Evolutionary conservation across 2,329 filamentous ascomycete genomes (phyloP), one percentile per base, ranked within the genome.

Genomic region (Colletotrichum sp.): DNA sequence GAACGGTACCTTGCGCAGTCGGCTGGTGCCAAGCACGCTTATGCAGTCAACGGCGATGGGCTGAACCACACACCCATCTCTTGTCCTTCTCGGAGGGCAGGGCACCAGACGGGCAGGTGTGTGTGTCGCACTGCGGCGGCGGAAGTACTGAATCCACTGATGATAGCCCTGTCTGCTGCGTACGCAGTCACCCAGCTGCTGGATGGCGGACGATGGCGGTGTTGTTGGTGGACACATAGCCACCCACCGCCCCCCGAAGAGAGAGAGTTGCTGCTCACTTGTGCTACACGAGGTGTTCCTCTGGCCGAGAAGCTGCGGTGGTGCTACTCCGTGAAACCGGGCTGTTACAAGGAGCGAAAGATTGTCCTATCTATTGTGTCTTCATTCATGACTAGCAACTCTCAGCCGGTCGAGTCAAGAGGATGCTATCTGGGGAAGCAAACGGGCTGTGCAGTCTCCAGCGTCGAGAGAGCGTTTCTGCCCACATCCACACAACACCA

Each of bases 311-410:
- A 39, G 24, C 63, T 39, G 30, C 70, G 49, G 57, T 28, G 69
- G 64, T 64, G 32, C 69, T 39, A 64, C 64, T 73, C 57, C 52
- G 52, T 73, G 73, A 76, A 73, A 76, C 73, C 21, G 32, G 21
- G 34, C 57, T 69, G 65, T 44, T 57, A 73, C 74, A 65, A 15
- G 49, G 49, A 60, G 57, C 52, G 65, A 65, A 30, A 44, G 26
- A 26, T 44, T 52, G 36, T 66, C 63, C n/a, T 66, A 26, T 52
- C 26, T 30, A 24, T 60, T 64, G 28, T n/a, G 4, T 62, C 59
- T 32, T 62, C 59, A 16, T 65, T 60, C 67, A 76, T 68, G 69
- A 76, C 73, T 64, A 72, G 69, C 57, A 64, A 16, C 34, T 39
- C 4, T 34, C 32, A 39, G 36, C 62, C 36, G 26, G 52, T 4